A percentile compares a stretch with the other conserved stretches of the same genome.
Evolutionary conservation across 2,329 filamentous ascomycete species (phyloP).

Genomic region (Pseudophaeomoniella oleicola): DNA sequence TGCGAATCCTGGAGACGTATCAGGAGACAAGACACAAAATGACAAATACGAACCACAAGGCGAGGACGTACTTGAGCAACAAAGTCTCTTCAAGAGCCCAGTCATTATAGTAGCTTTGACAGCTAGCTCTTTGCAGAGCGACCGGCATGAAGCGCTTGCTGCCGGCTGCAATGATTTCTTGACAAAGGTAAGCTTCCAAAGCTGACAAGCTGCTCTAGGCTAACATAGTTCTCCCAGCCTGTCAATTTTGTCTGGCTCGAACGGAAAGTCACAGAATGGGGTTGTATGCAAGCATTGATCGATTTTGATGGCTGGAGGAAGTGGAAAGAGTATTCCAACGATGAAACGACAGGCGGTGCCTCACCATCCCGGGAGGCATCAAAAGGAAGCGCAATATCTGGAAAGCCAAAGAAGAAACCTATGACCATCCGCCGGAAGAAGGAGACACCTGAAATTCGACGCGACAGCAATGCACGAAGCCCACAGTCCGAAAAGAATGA

Average conservation of each 20-base stretch:
- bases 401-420: background rate
- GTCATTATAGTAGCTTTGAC: slow-evolving; percentile 97
- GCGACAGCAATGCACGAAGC: background rate
- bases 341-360: slow-evolving; percentile 13
- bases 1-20: slow-evolving; percentile 3
- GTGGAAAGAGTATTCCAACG: slow-evolving; percentile 68
- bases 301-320: slow-evolving; percentile 97
- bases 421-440: background rate
- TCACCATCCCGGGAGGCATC: slow-evolving; percentile 9
- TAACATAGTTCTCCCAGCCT: slow-evolving; percentile 42
- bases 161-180: slow-evolving; percentile 97
- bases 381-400: background rate
- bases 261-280: slow-evolving; percentile 97
- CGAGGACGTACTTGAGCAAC: slow-evolving; percentile 55
- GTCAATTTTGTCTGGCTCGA: slow-evolving; percentile 97
- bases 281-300: slow-evolving; percentile 97
- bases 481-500: background rate
- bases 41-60: slow-evolving; percentile 25
- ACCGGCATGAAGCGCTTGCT: slow-evolving; percentile 84
- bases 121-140: slow-evolving; percentile 84
- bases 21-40: slow-evolving; percentile 11
- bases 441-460: background rate
- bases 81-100: slow-evolving; percentile 74
- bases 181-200: slow-evolving; percentile 59
- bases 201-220: slow-evolving; percentile 4